Evolutionary conservation across 1,284 basidiomycete genomes (phyloP), one percentile per base, ranked within the genome.

Genomic region (Naganishia cerealis): DNA sequence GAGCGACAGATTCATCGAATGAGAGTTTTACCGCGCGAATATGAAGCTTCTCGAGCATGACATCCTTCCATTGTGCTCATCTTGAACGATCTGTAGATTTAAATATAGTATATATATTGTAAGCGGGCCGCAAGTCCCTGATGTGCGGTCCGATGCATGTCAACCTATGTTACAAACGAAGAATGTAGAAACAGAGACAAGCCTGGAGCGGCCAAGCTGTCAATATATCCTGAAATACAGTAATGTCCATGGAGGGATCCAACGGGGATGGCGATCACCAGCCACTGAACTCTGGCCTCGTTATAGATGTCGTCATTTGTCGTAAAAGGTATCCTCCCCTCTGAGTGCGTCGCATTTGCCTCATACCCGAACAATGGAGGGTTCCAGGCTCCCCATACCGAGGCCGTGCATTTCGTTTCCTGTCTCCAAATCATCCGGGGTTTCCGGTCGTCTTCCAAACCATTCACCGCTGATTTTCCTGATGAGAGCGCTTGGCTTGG

Each of bases 401-500:
- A 63, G 21, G 9, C 61, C 61, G 36, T 54, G 15, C 61, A 54
- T 63, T 50, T 53, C 39, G 16, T 54, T 39, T 12, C 61, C 61
- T 16, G 50, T 54, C 42, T 63, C 61, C 2, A 63, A 1, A 24
- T 63, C 61, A 40, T 63, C 61, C 9, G 21, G 38, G 7, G 61
- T 42, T 10, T 18, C 38, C 24, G 38, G 33, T 26, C 61, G 50
- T 39, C 38, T 53, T 12, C 61, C 61, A 21, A 63, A 63, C 61
- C 61, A 63, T 9, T 63, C 61, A 18, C 61, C 61, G 18, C 61
- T 63, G 39, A 63, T 42, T 26, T 63, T 63, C 24, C 50, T 63
- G 46, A 50, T 50, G 8, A 54, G 24, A 9, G 38, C 36, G n/a
- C 61, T 12, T 16, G 61, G 50, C 50, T 52, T 53, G 16, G 50